A percentile compares a stretch with the other conserved stretches of the same genome.
These are phyloP conservation scores for Suhomyces chickasaworum DNA, from an alignment of 1,139 yeast species.

Conservation along the genomic window DNA sequence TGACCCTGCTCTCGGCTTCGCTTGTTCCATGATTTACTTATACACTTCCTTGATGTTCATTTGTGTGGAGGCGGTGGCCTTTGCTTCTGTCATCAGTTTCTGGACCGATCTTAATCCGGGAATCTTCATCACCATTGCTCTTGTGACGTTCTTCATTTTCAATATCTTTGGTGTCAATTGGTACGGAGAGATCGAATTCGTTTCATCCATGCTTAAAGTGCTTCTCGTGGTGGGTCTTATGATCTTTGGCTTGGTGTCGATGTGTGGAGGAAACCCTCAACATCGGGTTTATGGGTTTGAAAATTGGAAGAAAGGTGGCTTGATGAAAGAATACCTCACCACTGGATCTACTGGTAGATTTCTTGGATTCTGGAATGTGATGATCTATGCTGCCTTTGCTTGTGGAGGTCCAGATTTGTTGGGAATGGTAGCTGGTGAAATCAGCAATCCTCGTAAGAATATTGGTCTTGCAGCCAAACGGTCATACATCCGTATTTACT, in stretches of 20 bases:
- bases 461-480: constrained; percentile 39
- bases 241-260: constrained; percentile 36
- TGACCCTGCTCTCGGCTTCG: constrained; percentile 45
- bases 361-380: constrained; percentile 38
- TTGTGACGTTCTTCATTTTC: constrained; percentile 32
- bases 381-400: constrained; percentile 42
- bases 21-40: constrained; percentile 38
- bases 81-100: constrained; percentile 37
- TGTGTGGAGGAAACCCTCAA: constrained; percentile 19
- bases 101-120: constrained; percentile 46
- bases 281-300: constrained; percentile 41
- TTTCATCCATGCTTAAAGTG: constrained; percentile 40
- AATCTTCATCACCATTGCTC: constrained; percentile 36
- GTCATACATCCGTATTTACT: constrained; percentile 35
- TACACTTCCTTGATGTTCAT: constrained; percentile 42
- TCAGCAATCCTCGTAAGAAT: constrained; percentile 33
- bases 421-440: constrained; percentile 38
- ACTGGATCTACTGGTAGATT: constrained; percentile 39
- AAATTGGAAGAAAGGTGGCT: constrained; percentile 38
- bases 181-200: constrained; percentile 45
- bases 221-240: constrained; percentile 42
- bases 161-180: constrained; percentile 40
- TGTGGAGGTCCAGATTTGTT: constrained; percentile 48
- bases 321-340: constrained; percentile 34
- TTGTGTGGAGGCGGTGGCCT: constrained; percentile 41